Evolutionary conservation across 2,329 filamentous ascomycete genomes (phyloP).

Genomic region (Cylindrodendrum hubeiense): DNA sequence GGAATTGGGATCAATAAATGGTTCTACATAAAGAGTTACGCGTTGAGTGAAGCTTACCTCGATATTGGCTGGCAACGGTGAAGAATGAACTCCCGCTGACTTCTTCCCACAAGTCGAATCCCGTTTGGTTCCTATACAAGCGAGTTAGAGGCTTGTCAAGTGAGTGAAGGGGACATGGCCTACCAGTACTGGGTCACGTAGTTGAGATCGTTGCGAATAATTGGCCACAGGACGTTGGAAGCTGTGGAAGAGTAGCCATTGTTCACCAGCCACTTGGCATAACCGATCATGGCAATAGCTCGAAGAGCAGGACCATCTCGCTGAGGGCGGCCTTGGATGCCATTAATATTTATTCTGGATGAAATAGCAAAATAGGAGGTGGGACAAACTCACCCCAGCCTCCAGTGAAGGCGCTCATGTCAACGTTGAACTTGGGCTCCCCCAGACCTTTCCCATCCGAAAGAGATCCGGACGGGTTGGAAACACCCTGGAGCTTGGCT

Average conservation of each 20-base stretch:
- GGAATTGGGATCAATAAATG: background rate
- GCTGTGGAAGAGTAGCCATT: constrained; percentile 74
- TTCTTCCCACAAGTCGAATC: constrained; percentile 89
- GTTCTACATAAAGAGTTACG: no score
- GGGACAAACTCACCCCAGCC: constrained; percentile 67
- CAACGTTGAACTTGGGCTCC: constrained; percentile 80
- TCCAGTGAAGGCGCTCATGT: constrained; percentile 73
- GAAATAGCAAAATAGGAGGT: background rate
- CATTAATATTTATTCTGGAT: constrained; percentile 19
- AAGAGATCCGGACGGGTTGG: constrained; percentile 75
- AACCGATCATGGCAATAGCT: constrained; percentile 78
- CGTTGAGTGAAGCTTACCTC: constrained; percentile 58
- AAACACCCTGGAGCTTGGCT: constrained; percentile 73
- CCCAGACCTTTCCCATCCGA: constrained; percentile 68
- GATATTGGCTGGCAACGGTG: constrained; percentile 77
- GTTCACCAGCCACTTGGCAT: constrained; percentile 77
- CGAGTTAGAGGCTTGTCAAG: constrained; percentile 3
- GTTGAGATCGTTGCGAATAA: constrained; percentile 80
- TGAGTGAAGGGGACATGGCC: constrained; percentile 12
- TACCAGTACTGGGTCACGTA: constrained; percentile 81
- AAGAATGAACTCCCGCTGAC: constrained; percentile 84
- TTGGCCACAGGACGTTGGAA: constrained; percentile 73
- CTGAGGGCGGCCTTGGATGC: constrained; percentile 73
- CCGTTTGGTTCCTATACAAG: constrained; percentile 62
- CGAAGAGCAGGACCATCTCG: constrained; percentile 83